Evolutionary conservation across 2,329 filamentous ascomycete species (phyloP).

Genomic region (Hypoxylon sp.): DNA sequence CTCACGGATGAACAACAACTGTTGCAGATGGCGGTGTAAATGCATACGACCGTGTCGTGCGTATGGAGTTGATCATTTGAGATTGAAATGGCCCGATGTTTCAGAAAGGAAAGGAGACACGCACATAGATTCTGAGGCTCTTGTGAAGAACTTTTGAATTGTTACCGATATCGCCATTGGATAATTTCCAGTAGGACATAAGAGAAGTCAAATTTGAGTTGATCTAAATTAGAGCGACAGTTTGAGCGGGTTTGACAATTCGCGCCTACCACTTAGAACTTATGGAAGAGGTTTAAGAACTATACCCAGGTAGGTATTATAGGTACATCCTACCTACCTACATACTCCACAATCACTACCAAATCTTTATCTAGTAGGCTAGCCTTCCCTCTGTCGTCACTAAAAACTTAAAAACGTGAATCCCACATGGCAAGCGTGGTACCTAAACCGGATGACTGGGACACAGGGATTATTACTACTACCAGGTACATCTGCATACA

Average conservation of each 20-base stretch:
- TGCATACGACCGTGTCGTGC: conserved; percentile 14
- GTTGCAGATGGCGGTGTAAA: conserved; percentile 16
- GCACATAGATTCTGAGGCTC: not conserved
- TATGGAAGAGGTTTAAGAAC: too few relatives aligned
- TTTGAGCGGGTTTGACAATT: conserved; percentile 3
- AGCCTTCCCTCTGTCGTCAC: not conserved
- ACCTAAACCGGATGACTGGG: conserved; percentile 6
- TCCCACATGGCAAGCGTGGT: conserved; percentile 14
- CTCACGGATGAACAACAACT: conserved; percentile 5
- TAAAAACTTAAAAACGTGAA: conserved; percentile 1
- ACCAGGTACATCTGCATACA: not conserved
- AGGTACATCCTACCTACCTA: not conserved
- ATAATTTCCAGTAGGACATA: not conserved
- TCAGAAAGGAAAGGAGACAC: conserved; percentile 1
- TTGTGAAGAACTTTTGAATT: not conserved
- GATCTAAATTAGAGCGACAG: conserved; percentile 3
- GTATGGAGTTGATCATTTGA: conserved; percentile 11
- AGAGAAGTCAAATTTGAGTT: conserved; percentile 20
- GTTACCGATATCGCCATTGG: not conserved
- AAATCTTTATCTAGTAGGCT: conserved; percentile 5
- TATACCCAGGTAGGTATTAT: too few relatives aligned
- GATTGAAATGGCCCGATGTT: conserved; percentile 5
- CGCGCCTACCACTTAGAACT: conserved; percentile 1
- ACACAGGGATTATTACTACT: not conserved
- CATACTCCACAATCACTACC: not conserved